These are phyloP conservation scores for Polyporus arcularius DNA, from an alignment of 768 basidiomycete genomes.

Conservation along the genomic window DNA sequence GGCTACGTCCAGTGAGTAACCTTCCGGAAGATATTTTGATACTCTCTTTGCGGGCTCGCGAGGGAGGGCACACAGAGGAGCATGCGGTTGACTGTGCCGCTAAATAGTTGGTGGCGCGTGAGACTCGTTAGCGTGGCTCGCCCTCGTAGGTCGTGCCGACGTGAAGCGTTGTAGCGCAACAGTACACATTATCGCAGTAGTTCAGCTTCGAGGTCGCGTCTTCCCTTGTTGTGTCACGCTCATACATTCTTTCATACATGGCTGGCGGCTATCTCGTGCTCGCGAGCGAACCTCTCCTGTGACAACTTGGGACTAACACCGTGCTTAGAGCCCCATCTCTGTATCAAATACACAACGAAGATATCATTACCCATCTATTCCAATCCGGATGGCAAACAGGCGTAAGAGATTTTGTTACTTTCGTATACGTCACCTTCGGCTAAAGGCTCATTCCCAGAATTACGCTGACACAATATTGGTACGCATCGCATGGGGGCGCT, in stretches of 20 bases:
- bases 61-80: neutral
- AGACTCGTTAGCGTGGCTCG: neutral
- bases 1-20: constrained; percentile 61
- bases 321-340: constrained; percentile 32
- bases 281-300: neutral
- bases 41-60: neutral
- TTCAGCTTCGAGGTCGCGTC: neutral
- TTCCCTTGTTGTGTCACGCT: neutral
- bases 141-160: too few species aligned
- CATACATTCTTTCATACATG: too few species aligned
- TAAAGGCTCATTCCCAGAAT: constrained; percentile 47
- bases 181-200: too few species aligned
- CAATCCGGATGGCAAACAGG: constrained; percentile 81
- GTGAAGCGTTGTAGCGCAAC: too few species aligned
- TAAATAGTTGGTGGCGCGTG: neutral
- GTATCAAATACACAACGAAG: constrained; percentile 70
- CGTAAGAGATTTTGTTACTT: constrained; percentile 46
- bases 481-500: constrained; percentile 11
- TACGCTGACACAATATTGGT: constrained; percentile 83
- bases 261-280: constrained; percentile 12
- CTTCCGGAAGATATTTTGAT: neutral
- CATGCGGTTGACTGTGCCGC: neutral
- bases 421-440: neutral
- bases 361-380: constrained; percentile 78
- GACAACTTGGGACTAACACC: neutral